Evolutionary conservation across 2,329 filamentous ascomycete species (phyloP), one percentile per base, ranked within the genome.

Genomic region (Nannizziopsis barbatae): DNA sequence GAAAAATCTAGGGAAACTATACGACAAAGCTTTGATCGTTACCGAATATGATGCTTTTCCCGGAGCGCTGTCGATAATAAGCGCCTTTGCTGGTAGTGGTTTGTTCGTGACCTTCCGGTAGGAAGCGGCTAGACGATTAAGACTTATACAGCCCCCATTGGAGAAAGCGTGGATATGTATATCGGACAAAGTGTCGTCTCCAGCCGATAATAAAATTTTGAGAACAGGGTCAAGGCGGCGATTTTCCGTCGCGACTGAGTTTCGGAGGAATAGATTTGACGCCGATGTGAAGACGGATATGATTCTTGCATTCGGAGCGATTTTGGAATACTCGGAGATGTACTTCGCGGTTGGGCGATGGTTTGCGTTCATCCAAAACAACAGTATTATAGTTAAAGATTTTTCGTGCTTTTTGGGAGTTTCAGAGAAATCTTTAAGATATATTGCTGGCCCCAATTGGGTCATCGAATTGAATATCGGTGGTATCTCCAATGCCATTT

Each of bases 361-460:
- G 6, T 59, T 56, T 1, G 72, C 72, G 43, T 69, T 68, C 61
- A 74, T 71, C 73, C 72, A 75, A 52, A 71, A 65, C 44, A 71
- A 60, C 47, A 75, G 57, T 45, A 75, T 61, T 20, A 75, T 65
- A 40, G 64, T 64, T 14, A 63, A 27, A 10, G 47, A 50, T 4
- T 10, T 43, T 27, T 22, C 51, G 39, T 33, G 38, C 39, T 56
- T 27, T 20, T 52, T 37, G 10, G 22, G 44, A 12, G 42, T n/a
- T 1, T 48, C 30, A 22, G 39, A 41, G 37, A 36, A 37, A 27
- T 70, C 61, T 43, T 65, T 62, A 42, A 69, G 51, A 52, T 67
- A 71, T 36, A 71, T 58, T 1, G 65, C 63, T 3, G 61, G 58
- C 8, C 61, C 64, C 12, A 73, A 59, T 45, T 59, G 58, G 15